Evolutionary conservation across 139 green algal genomes (phyloP).

Genomic region (Chlamydomonas eustigma): DNA sequence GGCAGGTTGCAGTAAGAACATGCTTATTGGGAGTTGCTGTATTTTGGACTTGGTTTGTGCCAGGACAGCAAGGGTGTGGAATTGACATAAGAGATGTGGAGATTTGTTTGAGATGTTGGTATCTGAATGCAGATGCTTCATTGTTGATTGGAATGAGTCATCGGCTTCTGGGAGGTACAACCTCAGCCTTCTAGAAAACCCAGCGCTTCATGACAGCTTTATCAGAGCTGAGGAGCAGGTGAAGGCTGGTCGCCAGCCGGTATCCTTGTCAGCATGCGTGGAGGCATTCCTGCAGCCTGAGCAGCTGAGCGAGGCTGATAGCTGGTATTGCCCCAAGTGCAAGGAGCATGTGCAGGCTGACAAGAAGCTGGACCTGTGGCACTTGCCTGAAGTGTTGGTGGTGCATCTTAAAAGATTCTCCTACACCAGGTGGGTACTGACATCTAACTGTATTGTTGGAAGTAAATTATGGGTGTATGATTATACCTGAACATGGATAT

Average conservation of each 20-base stretch:
- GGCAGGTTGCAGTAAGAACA: no score
- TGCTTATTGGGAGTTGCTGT: no score
- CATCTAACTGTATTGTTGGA: no score
- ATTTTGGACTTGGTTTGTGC: no score
- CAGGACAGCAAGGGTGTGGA: no score
- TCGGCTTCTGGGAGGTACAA: neutral
- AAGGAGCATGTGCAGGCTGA: constrained; percentile 69
- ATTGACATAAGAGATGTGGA: no score
- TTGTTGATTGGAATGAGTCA: neutral
- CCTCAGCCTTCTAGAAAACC: neutral
- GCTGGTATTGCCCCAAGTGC: constrained; percentile 83
- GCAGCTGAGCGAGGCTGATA: constrained; percentile 70
- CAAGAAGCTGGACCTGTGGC: constrained; percentile 77
- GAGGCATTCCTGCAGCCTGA: constrained; percentile 72
- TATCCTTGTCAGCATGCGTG: constrained; percentile 52
- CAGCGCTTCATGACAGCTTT: neutral
- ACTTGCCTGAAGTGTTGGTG: constrained; percentile 65
- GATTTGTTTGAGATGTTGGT: no score
- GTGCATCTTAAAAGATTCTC: constrained; percentile 96
- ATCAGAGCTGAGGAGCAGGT: neutral
- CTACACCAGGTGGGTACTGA: constrained; percentile 64
- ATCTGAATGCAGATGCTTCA: constrained; percentile 5
- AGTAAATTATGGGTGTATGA: no score
- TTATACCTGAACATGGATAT: no score
- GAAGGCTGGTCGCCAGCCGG: constrained; percentile 6